Percentiles rank a stretch among this genome's conserved stretches.
phyloP scores from a whole-genome alignment of 306 rosid genomes.

The Corylus avellana region DNA sequence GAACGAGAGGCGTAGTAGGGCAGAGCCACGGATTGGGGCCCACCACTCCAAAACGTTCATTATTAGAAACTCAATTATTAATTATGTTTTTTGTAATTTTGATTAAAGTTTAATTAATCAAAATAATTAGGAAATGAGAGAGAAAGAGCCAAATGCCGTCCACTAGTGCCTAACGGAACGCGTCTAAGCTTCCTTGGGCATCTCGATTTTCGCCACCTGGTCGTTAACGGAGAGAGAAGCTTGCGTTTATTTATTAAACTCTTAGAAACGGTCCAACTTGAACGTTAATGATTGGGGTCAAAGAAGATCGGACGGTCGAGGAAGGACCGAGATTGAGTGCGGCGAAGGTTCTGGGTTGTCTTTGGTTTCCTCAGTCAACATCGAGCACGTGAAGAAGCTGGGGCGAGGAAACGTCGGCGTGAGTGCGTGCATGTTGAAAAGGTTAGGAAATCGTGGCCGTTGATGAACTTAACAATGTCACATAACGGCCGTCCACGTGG shows the following conservation, averaged over 20 bases:
- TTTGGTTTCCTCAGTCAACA: neutral
- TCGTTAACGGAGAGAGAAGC: neutral
- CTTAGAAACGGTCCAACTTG: neutral
- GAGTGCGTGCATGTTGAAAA: neutral
- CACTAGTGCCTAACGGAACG: neutral
- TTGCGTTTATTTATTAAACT: neutral
- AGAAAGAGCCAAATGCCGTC: neutral
- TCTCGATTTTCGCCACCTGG: slow-evolving; percentile 41
- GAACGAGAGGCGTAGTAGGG: neutral
- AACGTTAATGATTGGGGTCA: neutral
- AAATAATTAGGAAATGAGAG: neutral
- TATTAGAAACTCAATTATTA: neutral
- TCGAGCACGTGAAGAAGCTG: slow-evolving; percentile 8
- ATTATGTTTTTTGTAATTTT: neutral
- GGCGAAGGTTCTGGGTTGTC: neutral
- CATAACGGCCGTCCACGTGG: slow-evolving; percentile 17
- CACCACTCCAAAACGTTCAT: neutral
- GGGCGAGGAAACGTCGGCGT: neutral
- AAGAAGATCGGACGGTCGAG: too few species aligned
- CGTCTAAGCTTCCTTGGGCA: slow-evolving; percentile 27
- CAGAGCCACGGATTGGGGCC: neutral
- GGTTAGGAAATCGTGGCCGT: neutral
- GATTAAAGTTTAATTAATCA: too few species aligned
- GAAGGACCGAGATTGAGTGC: too few species aligned
- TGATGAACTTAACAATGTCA: neutral